Conservation (phyloP, 164 flowering plant species). For the Macadamia tetraphylla region DNA sequence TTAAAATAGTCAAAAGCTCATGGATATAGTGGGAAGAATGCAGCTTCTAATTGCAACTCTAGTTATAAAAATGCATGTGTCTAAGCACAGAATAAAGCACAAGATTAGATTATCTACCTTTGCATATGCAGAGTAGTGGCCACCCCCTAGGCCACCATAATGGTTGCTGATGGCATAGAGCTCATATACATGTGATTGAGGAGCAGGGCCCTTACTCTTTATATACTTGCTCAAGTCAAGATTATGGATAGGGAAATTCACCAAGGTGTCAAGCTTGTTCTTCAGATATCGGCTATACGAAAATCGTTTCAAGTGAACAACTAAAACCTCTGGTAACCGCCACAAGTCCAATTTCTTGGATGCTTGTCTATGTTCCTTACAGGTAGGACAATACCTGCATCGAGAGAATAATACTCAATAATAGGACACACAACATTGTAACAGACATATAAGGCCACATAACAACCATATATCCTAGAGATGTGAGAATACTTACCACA, state of each 20-base stretch:
- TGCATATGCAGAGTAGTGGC: constrained; percentile 90
- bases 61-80: background rate
- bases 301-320: constrained; percentile 89
- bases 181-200: constrained; percentile 53
- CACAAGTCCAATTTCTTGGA: constrained; percentile 91
- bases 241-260: constrained; percentile 71
- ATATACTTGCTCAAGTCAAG: constrained; percentile 83
- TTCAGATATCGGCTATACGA: constrained; percentile 78
- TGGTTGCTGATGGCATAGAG: constrained; percentile 95
- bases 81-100: background rate
- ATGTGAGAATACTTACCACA: constrained; percentile 52
- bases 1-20: background rate
- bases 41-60: background rate
- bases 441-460: background rate
- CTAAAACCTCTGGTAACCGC: constrained; percentile 89
- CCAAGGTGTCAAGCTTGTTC: constrained; percentile 88
- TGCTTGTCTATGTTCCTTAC: constrained; percentile 95
- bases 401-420: constrained; percentile 4
- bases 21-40: background rate
- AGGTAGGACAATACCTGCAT: constrained; percentile 89
- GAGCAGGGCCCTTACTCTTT: constrained; percentile 37
- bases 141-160: constrained; percentile 97
- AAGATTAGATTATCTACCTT: constrained; percentile 44
- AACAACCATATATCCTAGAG: background rate
- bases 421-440: background rate